Base-by-base conservation (phyloP, 768 basidiomycete genomes). In the Suillus discolor region DNA sequence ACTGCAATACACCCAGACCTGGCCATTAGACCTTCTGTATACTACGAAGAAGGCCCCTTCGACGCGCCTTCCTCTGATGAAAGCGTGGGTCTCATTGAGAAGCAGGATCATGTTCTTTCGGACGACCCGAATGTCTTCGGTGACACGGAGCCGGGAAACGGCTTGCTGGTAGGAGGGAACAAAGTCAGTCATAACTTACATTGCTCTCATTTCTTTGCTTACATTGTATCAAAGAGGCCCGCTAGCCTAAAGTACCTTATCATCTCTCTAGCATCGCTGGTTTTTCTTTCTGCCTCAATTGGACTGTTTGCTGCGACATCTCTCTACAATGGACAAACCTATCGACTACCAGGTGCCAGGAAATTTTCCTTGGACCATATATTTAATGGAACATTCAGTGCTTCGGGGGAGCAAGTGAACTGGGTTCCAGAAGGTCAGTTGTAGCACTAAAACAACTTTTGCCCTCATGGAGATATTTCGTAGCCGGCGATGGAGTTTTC, bases 401-500 rank as follows among this genome's bases (percentile, higher is more conserved):
- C 82, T 2, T 72, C 82, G 4, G 70, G 73, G 2, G 81, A 82
- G 57, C 70, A 71, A 25, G 74, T 99, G 41, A 82, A 88, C 53
- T 99, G 97, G 97, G 90, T 99, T 36, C 87, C 91, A 11, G 96
- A 97, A 86, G 97, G 96, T 94, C 67, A 47, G 86, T 71, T 49
- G 9, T 36, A 20, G 16, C 6, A 20, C 28, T 23, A 9, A 18
- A 18, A 15, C 4, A 39, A n/a, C 6, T 38, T 20, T 0, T 39
- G 47, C 6, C 15, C 23, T 45, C 4, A 42, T 70, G 71, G 60
- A 76, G n/a, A 57, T 55, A 55, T 54, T 31, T 47, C 64, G 28
- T 63, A 97, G 97, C 96, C 70, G 94, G 94, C 0, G 97, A 99
- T 74, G 97, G 97, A 0, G 93, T 97, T 1, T 97, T 90, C 79